phyloP scores from a whole-genome alignment of 2,329 filamentous ascomycete genomes.

The Ophiostoma piceae region DNA sequence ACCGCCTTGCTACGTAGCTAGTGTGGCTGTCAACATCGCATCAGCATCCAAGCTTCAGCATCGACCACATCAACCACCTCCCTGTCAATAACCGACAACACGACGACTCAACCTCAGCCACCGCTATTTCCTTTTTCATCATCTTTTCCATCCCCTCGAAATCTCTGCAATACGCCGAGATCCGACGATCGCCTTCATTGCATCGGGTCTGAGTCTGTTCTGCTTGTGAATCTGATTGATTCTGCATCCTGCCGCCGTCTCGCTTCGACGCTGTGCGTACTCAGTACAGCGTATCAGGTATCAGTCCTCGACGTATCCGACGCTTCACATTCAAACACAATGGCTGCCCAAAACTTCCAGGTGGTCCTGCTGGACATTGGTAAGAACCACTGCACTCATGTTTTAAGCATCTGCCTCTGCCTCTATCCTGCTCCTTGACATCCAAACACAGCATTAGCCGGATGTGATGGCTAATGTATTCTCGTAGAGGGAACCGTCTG shows the following conservation, averaged over 20 bases:
- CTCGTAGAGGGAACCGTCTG: constrained; percentile 71
- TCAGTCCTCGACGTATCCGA: no score
- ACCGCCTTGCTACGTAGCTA: background rate
- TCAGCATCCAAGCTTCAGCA: background rate
- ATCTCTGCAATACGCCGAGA: background rate
- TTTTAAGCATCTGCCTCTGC: background rate
- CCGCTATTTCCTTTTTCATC: background rate
- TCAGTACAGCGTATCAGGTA: no score
- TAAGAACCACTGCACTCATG: constrained; percentile 34
- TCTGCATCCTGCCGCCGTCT: background rate
- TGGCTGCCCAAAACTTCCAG: constrained; percentile 35
- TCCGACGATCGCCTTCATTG: background rate
- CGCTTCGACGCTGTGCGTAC: background rate
- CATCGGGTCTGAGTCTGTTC: background rate
- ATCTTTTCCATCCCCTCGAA: background rate
- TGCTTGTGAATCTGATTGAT: no score
- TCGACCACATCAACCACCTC: background rate
- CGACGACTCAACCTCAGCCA: background rate
- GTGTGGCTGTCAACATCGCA: no score
- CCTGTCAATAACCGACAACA: background rate
- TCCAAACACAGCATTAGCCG: background rate
- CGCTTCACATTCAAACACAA: constrained; percentile 13
- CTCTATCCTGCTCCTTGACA: background rate
- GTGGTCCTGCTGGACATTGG: constrained; percentile 55
- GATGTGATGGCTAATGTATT: constrained; percentile 37